Conservation (phyloP, 2,329 filamentous ascomycete genomes). For the Metarhizium anisopliae region DNA sequence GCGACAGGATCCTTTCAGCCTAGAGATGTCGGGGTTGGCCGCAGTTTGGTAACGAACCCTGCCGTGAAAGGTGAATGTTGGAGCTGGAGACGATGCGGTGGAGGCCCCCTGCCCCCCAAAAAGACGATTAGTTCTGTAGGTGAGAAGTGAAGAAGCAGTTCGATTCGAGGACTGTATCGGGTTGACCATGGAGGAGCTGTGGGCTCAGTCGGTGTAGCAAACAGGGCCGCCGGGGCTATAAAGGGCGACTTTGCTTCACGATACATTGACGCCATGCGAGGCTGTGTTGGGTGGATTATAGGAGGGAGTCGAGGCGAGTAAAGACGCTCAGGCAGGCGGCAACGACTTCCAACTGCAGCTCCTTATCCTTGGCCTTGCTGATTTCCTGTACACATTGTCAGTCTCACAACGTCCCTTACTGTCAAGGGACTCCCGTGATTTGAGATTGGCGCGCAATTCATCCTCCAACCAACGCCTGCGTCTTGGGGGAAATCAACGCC, state of each 20-base stretch:
- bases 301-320: slow-evolving; percentile 89
- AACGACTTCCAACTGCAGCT: slow-evolving; percentile 93
- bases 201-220: not conserved
- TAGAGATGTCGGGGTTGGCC: not conserved
- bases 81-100: not conserved
- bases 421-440: not conserved
- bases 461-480: too few species aligned
- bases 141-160: not conserved
- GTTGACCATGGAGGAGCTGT: not conserved
- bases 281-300: slow-evolving; percentile 41
- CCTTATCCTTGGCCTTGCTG: slow-evolving; percentile 79
- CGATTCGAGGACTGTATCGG: not conserved
- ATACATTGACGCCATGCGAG: not conserved
- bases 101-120: not conserved
- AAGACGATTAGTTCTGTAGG: not conserved
- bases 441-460: not conserved
- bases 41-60: not conserved
- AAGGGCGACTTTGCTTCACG: not conserved
- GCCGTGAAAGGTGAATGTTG: not conserved
- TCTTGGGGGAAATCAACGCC: slow-evolving; percentile 9
- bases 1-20: not conserved
- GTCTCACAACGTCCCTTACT: not conserved
- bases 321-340: slow-evolving; percentile 96
- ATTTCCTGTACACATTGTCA: slow-evolving; percentile 50
- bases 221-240: not conserved